A percentile compares a stretch with the other conserved stretches of the same genome.
These are phyloP conservation scores for Pseudogymnoascus sp. DNA, from an alignment of 2,329 filamentous ascomycete species.

Conservation along the genomic window DNA sequence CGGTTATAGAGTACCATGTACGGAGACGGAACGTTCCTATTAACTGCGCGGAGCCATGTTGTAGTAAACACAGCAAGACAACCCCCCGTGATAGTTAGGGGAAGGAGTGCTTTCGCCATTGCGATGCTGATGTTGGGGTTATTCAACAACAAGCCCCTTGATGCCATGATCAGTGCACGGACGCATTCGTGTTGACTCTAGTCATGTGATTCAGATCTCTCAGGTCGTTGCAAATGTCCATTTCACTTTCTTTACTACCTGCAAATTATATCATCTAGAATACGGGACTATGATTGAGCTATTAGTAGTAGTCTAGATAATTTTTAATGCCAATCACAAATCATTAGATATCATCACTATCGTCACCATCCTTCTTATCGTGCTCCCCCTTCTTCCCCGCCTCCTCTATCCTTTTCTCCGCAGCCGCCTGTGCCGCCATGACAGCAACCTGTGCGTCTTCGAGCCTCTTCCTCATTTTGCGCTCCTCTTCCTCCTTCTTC, in stretches of 20 bases:
- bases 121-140: not conserved
- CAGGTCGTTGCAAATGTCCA: not conserved
- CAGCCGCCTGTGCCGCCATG: conserved; percentile 10
- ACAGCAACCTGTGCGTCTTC: conserved; percentile 11
- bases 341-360: not conserved
- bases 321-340: not conserved
- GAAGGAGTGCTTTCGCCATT: not conserved
- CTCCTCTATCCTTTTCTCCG: conserved; percentile 14
- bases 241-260: not conserved
- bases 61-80: not conserved
- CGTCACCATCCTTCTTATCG: conserved; percentile 13
- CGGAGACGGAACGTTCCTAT: not conserved
- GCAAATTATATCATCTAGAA: not conserved
- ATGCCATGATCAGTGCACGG: not conserved
- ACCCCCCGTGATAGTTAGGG: not conserved
- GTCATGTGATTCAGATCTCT: not conserved
- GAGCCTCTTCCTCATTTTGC: conserved; percentile 18
- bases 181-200: not conserved
- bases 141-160: not conserved
- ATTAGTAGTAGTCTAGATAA: not conserved
- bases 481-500: conserved; percentile 21
- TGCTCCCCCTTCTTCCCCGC: conserved; percentile 12
- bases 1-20: not conserved
- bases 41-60: not conserved
- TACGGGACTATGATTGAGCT: not conserved